These are phyloP conservation scores for Neonectria hederae DNA, from an alignment of 2,329 filamentous ascomycete species.

Conservation along the genomic window DNA sequence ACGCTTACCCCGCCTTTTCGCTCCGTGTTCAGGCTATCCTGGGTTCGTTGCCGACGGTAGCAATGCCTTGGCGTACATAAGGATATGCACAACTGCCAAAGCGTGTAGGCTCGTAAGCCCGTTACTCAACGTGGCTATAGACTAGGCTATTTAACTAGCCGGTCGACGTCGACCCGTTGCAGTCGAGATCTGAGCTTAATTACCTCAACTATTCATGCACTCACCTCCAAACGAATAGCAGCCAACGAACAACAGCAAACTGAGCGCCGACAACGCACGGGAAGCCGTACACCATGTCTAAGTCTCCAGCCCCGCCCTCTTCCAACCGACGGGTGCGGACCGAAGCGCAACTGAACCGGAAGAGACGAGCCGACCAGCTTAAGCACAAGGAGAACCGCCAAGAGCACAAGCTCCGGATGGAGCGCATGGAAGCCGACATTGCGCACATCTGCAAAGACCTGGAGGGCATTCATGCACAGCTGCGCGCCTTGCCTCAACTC, in stretches of 20 bases:
- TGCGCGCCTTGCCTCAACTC: constrained; percentile 24
- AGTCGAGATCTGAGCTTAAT: not conserved
- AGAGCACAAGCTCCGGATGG: constrained; percentile 39
- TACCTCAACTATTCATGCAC: not conserved
- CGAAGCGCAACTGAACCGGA: constrained; percentile 41
- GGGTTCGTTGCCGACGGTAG: not conserved
- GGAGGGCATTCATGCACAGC: constrained; percentile 30
- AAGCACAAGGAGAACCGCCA: constrained; percentile 41
- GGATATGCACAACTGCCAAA: not conserved
- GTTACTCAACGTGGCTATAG: not conserved
- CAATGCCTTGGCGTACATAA: not conserved
- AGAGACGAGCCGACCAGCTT: constrained; percentile 37
- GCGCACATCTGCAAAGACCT: constrained; percentile 35
- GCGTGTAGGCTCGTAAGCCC: not conserved
- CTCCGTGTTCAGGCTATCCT: constrained; percentile 6
- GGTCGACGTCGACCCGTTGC: constrained; percentile 31
- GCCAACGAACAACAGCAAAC: not conserved
- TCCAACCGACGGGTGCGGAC: constrained; percentile 35
- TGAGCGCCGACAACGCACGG: not conserved
- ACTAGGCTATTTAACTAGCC: constrained; percentile 26
- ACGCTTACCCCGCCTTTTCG: constrained; percentile 32
- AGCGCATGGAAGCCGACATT: constrained; percentile 41
- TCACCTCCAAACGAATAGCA: too few species aligned
- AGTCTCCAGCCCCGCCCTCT: constrained; percentile 29
- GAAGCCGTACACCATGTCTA: constrained; percentile 17